A percentile compares a stretch with the other conserved stretches of the same genome.
Conservation (phyloP, 169 alveolate genomes). For the Eimeria acervulina region DNA sequence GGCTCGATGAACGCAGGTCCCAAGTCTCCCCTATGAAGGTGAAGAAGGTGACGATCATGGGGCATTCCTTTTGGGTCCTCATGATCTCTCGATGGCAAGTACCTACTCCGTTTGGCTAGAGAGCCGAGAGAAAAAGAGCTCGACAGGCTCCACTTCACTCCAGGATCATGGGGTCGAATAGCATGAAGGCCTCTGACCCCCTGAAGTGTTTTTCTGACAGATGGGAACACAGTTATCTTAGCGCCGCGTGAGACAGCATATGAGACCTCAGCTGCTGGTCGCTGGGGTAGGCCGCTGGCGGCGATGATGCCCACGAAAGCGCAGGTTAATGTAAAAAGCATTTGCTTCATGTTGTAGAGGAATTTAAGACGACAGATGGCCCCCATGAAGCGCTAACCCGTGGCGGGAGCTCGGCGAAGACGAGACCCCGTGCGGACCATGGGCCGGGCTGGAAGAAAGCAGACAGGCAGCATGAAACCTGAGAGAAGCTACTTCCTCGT, state of each 20-base stretch:
- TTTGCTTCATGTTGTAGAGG: background rate
- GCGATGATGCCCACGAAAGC: background rate
- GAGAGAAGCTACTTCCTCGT: no score
- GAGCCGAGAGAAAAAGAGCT: no score
- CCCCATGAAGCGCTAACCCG: background rate
- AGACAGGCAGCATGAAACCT: background rate
- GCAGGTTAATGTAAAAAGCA: background rate
- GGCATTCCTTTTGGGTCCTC: no score
- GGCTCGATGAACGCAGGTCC: no score
- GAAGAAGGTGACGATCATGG: no score
- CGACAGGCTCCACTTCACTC: no score
- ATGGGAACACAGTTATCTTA: background rate
- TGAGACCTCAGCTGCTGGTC: background rate
- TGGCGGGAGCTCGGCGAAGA: background rate
- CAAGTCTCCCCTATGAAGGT: no score
- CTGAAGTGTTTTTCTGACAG: background rate
- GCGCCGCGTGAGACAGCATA: background rate
- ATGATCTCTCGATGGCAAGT: no score
- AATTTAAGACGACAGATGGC: background rate
- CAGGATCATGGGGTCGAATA: no score
- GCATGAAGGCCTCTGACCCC: background rate
- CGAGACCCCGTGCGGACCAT: background rate
- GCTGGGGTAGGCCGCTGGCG: background rate
- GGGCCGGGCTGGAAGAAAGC: background rate
- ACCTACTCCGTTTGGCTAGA: no score